Evolutionary conservation across 495 filamentous ascomycete genomes (phyloP), one percentile per base, ranked within the genome.

Genomic region (Lasiosphaeria miniovina): DNA sequence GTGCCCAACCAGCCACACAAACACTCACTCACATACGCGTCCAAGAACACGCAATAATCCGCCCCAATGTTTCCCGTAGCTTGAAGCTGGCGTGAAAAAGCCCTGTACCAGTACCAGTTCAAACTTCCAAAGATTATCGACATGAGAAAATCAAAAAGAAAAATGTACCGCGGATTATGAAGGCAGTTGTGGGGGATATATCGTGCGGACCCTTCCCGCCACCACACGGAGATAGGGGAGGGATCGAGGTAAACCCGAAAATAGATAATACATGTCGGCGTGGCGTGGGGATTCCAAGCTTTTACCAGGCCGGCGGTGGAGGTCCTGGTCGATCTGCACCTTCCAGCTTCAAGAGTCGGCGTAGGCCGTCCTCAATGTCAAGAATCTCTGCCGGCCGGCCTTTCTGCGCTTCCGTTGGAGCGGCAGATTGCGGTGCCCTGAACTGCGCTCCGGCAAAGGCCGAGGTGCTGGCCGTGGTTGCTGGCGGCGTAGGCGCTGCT

Each of bases 331-430:
- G 63, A n/a, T 57, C 32, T 8, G 54, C 59, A 4, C 70, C 54
- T 33, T 75, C 76, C 24, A 81, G 63, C 55, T 82, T 82, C 34
- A 84, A 63, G 31, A 82, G 74, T 35, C 73, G 77, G 17, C 79
- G 74, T 36, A 84, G 77, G 55, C 70, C 72, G 45, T 81, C 74
- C 61, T 82, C 80, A 72, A 81, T 80, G 4, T 72, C 62, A 49
- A 67, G 49, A 54, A 82, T 43, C 46, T 79, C 70, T 7, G 72
- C 56, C 6, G 71, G 52, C 35, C 67, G 71, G 36, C 52, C 41
- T n/a, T 55, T 31, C 6, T 17, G 35, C 24, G 36, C 41, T 15
- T 24, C 8, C 12, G 57, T 8, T 35, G 64, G 5, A 3, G 36
- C 32, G 8, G 52, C 12, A n/a, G 58, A 36, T 32, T 54, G 49